These are phyloP conservation scores for Cyberlindnera xishuangbannaensis DNA, from an alignment of 805 yeast genomes.

Conservation along the genomic window DNA sequence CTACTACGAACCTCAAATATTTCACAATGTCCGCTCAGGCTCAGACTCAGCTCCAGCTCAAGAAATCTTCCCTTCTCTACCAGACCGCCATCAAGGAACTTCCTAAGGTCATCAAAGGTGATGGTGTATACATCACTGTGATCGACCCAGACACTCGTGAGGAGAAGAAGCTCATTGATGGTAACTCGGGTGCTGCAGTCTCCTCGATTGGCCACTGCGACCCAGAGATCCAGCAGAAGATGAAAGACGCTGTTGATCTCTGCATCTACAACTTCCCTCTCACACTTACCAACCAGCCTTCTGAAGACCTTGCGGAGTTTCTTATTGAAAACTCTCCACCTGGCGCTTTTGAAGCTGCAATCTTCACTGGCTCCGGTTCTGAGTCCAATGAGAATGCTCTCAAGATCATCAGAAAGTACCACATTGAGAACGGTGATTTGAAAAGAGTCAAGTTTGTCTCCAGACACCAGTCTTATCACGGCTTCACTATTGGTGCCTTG, in stretches of 20 bases:
- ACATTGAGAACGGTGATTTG: conserved; percentile 36
- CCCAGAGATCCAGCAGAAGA: conserved; percentile 34
- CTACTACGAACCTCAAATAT: not conserved
- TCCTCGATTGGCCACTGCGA: conserved; percentile 43
- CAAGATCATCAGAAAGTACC: conserved; percentile 48
- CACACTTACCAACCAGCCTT: conserved; percentile 28
- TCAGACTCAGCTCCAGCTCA: conserved; percentile 7
- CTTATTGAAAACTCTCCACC: conserved; percentile 39
- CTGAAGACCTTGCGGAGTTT: conserved; percentile 38
- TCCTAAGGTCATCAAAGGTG: conserved; percentile 32
- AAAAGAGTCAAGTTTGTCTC: conserved; percentile 38
- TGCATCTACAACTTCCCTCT: conserved; percentile 34
- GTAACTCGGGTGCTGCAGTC: conserved; percentile 47
- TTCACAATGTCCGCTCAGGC: no score
- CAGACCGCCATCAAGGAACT: conserved; percentile 28
- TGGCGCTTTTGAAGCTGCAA: conserved; percentile 38
- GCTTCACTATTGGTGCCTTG: conserved; percentile 41
- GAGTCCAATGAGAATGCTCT: conserved; percentile 63
- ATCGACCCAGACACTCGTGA: conserved; percentile 34
- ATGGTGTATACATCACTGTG: conserved; percentile 32
- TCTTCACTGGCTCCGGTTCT: conserved; percentile 54
- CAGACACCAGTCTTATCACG: conserved; percentile 44
- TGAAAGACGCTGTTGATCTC: conserved; percentile 33
- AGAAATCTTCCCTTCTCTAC: conserved; percentile 21
- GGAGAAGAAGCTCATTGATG: conserved; percentile 32